Base-by-base conservation (phyloP, 23 red algal genomes). In the Agarophyton chilense region DNA sequence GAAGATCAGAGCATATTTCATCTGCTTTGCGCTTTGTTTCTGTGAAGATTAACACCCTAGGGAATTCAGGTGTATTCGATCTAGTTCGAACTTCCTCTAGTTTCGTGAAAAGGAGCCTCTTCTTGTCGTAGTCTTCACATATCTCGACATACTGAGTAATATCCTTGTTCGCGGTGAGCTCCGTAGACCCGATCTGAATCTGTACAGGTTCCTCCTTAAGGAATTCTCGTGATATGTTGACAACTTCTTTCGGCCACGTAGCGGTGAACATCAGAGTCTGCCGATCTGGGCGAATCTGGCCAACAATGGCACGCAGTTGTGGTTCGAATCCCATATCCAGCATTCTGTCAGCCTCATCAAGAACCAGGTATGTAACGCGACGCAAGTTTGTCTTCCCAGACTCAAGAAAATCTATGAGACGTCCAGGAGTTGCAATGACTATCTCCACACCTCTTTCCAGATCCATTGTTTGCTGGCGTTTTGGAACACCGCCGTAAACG, bases 231-330 rank as follows among this genome's bases (percentile, higher is more conserved):
- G 92, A 91, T 44, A 98, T 94, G 44, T 44, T 74, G 38, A 93
- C 79, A 32, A 98, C 96, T 29, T 98, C 92, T 28, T 94, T 94
- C 16, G 92, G 96, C 92, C 96, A 98, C 21, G 96, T 98, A 16
- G 96, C 96, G 4, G 96, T 98, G 65, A 98, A 98, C 96, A 98
- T 98, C 17, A 95, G 72, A 7, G 92, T 98, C 41, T 98, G 96
- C 19, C 96, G 92, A 65, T 95, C 96, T 0, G 92, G 87, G 19
- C 96, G 96, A 77, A 98, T 95, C 64, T 98, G 92, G 8, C 93
- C 93, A 32, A 95, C 84, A 70, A 98, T 98, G 52, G 94, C 83
- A 28, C 96, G 89, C 50, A 98, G 68, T 72, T 98, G 96, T 38
- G 92, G 92, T 70, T 98, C 96, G 35, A 98, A 98, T 35, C 96